phyloP scores from a whole-genome alignment of 2,329 filamentous ascomycete species.

The Penicillium corylophilum region DNA sequence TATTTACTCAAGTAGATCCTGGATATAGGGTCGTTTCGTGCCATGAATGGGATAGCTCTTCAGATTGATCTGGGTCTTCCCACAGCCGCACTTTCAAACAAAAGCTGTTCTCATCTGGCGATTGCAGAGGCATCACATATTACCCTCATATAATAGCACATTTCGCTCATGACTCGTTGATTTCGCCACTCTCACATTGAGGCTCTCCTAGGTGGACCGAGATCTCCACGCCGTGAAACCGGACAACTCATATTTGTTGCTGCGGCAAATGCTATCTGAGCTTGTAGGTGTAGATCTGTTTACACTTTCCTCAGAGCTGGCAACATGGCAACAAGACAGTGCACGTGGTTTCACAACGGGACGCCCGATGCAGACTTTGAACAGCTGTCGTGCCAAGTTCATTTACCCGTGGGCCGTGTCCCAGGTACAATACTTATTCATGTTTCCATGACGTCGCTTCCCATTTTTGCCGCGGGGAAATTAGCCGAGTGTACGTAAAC shows the following conservation, averaged over 20 bases:
- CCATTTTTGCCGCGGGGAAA: too few species aligned
- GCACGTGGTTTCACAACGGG: too few species aligned
- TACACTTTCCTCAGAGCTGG: too few species aligned
- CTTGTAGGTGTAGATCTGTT: neutral
- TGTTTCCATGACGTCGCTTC: too few species aligned
- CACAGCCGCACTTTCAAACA: too few species aligned
- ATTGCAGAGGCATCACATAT: constrained; percentile 5
- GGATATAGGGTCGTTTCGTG: neutral
- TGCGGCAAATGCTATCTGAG: neutral
- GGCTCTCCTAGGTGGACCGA: constrained; percentile 29
- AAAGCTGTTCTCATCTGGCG: constrained; percentile 18
- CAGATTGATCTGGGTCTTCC: neutral
- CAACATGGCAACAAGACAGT: too few species aligned
- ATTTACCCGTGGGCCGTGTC: too few species aligned
- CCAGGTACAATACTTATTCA: too few species aligned
- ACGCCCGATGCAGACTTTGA: too few species aligned
- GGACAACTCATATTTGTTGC: constrained; percentile 7
- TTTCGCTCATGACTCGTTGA: constrained; percentile 31
- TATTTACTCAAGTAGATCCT: constrained; percentile 55
- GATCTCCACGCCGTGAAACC: constrained; percentile 31
- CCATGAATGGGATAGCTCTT: neutral
- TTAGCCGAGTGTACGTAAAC: too few species aligned
- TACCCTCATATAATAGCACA: neutral
- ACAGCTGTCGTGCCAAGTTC: too few species aligned
- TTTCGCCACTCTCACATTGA: constrained; percentile 48